A percentile compares a stretch with the other conserved stretches of the same genome.
Conservation (phyloP, 352 stramenopile genomes). For the Pythium oligandrum region DNA sequence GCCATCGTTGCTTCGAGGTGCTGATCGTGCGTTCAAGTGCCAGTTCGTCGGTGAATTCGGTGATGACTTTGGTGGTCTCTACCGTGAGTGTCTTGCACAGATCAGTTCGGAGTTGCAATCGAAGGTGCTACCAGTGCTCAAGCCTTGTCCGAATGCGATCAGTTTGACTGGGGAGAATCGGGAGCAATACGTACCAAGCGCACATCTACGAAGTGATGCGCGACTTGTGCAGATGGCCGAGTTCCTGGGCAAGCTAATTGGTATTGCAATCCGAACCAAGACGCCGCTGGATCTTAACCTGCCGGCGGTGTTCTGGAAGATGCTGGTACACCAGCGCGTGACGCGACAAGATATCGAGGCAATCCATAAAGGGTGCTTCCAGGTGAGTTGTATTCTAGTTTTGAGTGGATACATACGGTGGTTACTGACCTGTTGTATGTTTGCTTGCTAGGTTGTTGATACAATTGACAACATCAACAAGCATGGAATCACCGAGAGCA, state of each 20-base stretch:
- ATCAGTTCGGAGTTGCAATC: constrained; percentile 87
- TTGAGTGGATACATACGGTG: neutral
- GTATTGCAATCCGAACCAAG: constrained; percentile 91
- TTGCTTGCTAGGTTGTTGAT: constrained; percentile 68
- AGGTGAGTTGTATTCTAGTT: constrained; percentile 15
- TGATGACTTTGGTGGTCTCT: constrained; percentile 88
- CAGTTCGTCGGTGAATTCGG: constrained; percentile 90
- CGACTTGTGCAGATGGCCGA: constrained; percentile 86
- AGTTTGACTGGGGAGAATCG: constrained; percentile 85
- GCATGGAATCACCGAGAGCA: constrained; percentile 73
- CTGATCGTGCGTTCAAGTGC: constrained; percentile 89
- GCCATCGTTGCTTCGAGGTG: constrained; percentile 76
- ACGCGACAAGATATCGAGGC: constrained; percentile 74
- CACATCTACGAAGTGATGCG: constrained; percentile 40
- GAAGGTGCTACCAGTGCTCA: constrained; percentile 74
- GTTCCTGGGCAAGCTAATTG: constrained; percentile 94
- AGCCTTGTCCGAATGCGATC: constrained; percentile 86
- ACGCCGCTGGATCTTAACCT: constrained; percentile 91
- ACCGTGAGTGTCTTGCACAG: constrained; percentile 86
- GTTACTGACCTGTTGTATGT: constrained; percentile 1
- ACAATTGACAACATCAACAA: constrained; percentile 79
- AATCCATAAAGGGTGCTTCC: constrained; percentile 81
- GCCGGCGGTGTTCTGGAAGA: constrained; percentile 90
- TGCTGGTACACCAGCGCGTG: constrained; percentile 82
- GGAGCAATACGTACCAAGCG: constrained; percentile 82